Base-by-base conservation (phyloP, 495 filamentous ascomycete species). In the Talaromyces thailandensis region DNA sequence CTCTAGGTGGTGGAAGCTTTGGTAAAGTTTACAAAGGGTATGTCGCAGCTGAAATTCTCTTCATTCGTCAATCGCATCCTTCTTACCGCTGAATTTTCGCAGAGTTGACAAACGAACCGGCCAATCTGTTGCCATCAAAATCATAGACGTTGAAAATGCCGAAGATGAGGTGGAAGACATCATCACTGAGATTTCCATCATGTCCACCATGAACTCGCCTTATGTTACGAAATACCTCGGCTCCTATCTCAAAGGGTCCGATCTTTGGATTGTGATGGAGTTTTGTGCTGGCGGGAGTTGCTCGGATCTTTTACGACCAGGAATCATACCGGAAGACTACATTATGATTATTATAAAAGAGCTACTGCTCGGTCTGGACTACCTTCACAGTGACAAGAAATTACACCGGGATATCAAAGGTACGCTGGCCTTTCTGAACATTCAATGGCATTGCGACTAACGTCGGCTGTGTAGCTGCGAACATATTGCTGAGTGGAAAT, bases 81-180 rank as follows among this genome's bases (percentile, higher is more conserved):
- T 50, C 29, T 52, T 23, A 53, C 52, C 61, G 6, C 58, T 26
- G 21, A 18, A 23, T 57, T 8, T 7, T 21, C 56, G 18, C 61
- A 96, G 91, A 25, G 87, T 96, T 56, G 90, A 96, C 74, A 90
- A 88, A 67, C 82, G 87, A 3, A 93, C 88, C 12, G 92, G 91
- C 52, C 86, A 92, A 71, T 84, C 90, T 12, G 91, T 96, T 12
- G 93, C 92, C 23, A 96, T 96, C 76, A 99, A 97, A 71, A 82
- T 96, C 64, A 97, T 99, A 71, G 94, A 99, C 68, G 92, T 99
- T 65, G 94, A 99, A 73, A 94, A 91, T 72, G 94, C 92, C 69
- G 94, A 97, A 74, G 94, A 99, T 68, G 94, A 99, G 72, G 94
- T 99, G 55, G 91, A 96, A 73, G 94, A 99, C 74, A 98, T 99